These are phyloP conservation scores for Microbotryum violaceum DNA, from an alignment of 1,284 basidiomycete genomes.

Conservation along the genomic window DNA sequence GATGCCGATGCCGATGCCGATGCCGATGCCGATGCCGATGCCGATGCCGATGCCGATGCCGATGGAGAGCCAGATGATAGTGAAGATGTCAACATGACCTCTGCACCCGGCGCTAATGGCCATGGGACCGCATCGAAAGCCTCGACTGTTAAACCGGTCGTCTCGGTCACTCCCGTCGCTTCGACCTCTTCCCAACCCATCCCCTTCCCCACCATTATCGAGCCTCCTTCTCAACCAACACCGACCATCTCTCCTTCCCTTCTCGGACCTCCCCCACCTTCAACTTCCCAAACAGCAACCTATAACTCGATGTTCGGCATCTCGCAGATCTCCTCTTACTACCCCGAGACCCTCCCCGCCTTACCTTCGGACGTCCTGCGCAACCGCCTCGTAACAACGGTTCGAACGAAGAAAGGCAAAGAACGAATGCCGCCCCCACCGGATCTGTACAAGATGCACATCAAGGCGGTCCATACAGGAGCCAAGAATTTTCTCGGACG, in stretches of 20 bases:
- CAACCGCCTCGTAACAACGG: conserved; percentile 27
- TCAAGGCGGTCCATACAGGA: conserved; percentile 30
- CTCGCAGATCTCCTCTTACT: conserved; percentile 21
- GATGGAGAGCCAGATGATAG: conserved; percentile 17
- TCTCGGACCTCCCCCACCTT: neutral
- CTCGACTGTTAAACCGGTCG: neutral
- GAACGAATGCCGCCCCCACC: conserved; percentile 18
- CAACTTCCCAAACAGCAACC: neutral
- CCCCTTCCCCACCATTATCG: neutral
- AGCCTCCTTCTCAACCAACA: neutral
- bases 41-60: conserved; percentile 8
- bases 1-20: too few species aligned
- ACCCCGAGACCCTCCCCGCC: conserved; percentile 18
- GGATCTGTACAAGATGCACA: conserved; percentile 35
- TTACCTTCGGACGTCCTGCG: conserved; percentile 25
- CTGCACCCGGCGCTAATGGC: neutral
- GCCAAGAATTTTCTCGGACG: conserved; percentile 30
- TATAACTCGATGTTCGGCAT: conserved; percentile 23
- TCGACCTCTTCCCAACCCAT: neutral
- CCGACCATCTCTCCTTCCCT: neutral
- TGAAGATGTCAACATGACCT: conserved; percentile 20
- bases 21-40: too few species aligned
- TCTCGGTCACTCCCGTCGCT: neutral
- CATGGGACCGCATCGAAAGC: conserved; percentile 2
- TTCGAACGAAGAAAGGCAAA: conserved; percentile 27